Evolutionary conservation across 2,329 filamentous ascomycete genomes (phyloP), one percentile per base, ranked within the genome.

Genomic region (Hymenoscyphus salicellus): DNA sequence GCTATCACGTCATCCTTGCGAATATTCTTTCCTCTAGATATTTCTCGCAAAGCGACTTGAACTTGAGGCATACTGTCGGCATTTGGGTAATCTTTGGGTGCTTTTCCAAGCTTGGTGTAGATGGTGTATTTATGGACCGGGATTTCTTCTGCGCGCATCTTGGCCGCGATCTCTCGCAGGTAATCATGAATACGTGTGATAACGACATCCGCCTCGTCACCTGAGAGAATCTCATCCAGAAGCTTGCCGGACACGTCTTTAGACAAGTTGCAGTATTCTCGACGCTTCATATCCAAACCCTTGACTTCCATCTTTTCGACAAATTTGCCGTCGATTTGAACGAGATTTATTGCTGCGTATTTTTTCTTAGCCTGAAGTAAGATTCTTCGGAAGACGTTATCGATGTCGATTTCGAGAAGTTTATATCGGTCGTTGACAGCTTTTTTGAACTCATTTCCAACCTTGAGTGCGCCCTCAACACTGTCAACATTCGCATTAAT

Each of bases 401-500:
- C 95, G 70, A 99, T 97, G 74, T 99, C 95, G 69, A 99, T 99
- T 77, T 99, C 96, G 16, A 99, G 84, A 60, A 97, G 84, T 73
- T 84, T 90, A 78, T 99, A 99, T 67, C 90, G 88, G 72, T 97
- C 92, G 75, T 99, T 99, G 79, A 99, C 95, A 28, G 92, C 87
- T 72, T 88, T 89, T 80, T 97, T 98, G 83, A 99, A 98, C 68
- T 98, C 92, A 55, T 92, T 89, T 64, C 95, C 96, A 60, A 99
- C 90, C 75, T 91, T 93, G 72, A 97, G 81, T 1, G 95, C 95
- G 73, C 96, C 93, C 36, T 91, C 87, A 33, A 98, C 90, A 70
- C 91, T 96, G 78, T 97, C 92, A 63, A 95, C 93, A 74, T 98
- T 98, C 68, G 95, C 96, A 75, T 99, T 99, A 82, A 99, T 98